Conservation (phyloP, 2,329 filamentous ascomycete genomes). For the Exophiala bonariae region DNA sequence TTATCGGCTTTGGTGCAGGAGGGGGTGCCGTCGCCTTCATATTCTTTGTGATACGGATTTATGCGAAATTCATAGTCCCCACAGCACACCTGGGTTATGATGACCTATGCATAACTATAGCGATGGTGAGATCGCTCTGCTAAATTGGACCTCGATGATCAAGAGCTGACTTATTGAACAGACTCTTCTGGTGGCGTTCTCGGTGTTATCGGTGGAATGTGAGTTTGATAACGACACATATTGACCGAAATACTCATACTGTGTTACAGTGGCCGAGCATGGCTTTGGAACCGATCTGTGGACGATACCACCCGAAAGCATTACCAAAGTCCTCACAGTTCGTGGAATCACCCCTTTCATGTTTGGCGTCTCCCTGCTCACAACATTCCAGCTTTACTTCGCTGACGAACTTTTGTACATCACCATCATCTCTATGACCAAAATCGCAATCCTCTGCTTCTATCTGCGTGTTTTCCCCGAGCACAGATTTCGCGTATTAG, state of each 20-base stretch:
- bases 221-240: conserved; percentile 12
- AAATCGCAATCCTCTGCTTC: conserved; percentile 37
- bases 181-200: conserved; percentile 28
- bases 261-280: conserved; percentile 22
- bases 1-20: conserved; percentile 36
- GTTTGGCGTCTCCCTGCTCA: conserved; percentile 26
- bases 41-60: conserved; percentile 36
- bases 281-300: conserved; percentile 49
- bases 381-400: conserved; percentile 35
- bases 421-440: conserved; percentile 40
- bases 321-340: conserved; percentile 43
- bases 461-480: conserved; percentile 47
- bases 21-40: conserved; percentile 37
- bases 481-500: conserved; percentile 19
- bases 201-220: conserved; percentile 31
- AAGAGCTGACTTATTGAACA: conserved; percentile 9
- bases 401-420: conserved; percentile 46
- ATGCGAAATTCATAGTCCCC: conserved; percentile 37
- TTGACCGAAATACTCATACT: background rate
- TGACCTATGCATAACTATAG: conserved; percentile 39
- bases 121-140: conserved; percentile 29
- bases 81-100: conserved; percentile 42
- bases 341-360: conserved; percentile 24
- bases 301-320: conserved; percentile 43
- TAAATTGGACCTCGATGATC: no score